phyloP scores from a whole-genome alignment of 1,284 basidiomycete genomes.

The Athelia sp. region DNA sequence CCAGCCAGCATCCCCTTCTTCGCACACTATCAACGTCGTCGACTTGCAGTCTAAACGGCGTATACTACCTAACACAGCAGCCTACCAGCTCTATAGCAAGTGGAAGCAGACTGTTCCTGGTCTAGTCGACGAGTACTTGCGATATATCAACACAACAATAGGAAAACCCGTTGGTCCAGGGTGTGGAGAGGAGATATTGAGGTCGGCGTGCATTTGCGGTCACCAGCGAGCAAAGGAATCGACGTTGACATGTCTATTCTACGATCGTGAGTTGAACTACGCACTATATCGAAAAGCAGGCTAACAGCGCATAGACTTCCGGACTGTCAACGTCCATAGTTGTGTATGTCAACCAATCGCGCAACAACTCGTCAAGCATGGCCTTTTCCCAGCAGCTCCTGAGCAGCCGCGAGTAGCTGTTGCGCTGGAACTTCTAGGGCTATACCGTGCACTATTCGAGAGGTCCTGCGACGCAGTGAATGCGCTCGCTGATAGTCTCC shows the following conservation, averaged over 20 bases:
- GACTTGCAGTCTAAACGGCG: too few relatives aligned
- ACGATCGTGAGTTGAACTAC: not conserved
- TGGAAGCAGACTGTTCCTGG: not conserved
- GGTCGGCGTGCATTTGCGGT: too few relatives aligned
- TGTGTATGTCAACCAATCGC: slow-evolving; percentile 4
- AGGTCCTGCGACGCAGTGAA: slow-evolving; percentile 17
- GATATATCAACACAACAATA: not conserved
- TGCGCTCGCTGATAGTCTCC: slow-evolving; percentile 13
- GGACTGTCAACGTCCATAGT: not conserved
- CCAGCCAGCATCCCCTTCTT: too few relatives aligned
- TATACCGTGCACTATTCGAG: slow-evolving; percentile 15
- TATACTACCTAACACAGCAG: not conserved
- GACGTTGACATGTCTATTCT: not conserved
- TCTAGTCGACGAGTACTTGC: not conserved
- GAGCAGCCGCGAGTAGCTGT: slow-evolving; percentile 13
- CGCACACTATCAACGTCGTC: too few relatives aligned
- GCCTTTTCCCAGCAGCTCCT: slow-evolving; percentile 18
- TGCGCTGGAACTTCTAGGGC: slow-evolving; percentile 13
- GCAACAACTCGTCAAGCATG: slow-evolving; percentile 8
- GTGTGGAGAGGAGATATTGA: too few relatives aligned
- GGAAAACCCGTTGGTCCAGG: too few relatives aligned
- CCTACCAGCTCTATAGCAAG: not conserved
- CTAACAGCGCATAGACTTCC: not conserved
- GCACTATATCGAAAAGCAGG: not conserved
- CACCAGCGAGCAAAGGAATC: not conserved